Base-by-base conservation (phyloP, 495 filamentous ascomycete species). In the Xylaria grammica region DNA sequence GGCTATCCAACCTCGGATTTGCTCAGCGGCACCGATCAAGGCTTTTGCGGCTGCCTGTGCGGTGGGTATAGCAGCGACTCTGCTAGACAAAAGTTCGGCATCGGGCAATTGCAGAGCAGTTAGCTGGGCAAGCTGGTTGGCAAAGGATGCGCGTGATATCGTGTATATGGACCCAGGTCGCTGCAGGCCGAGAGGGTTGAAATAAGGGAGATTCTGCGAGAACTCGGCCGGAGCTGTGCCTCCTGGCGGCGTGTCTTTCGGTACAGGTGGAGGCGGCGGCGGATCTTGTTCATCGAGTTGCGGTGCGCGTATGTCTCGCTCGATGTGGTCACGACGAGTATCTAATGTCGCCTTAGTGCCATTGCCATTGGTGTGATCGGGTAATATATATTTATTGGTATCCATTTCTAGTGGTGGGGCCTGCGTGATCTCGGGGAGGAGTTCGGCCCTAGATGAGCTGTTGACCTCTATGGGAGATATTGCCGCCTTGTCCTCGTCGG, bases 1-100 rank as follows among this genome's bases (percentile, higher is more conserved):
- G 65, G 85, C 83, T 63, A 97, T 94, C 95, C 95, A 98, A 60
- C 87, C 87, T 49, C 89, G 86, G 54, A 99, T 98, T 75, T 97
- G 92, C 57, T 94, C 90, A 24, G 94, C 92, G 10, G 94, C 90
- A 54, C 86, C 86, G 62, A 89, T 87, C 60, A 99, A 79, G 0
- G 91, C 91, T 52, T 85, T 87, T 6, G 91, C 86, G 5, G 94
- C 95, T 9, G 86, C 86, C 44, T 88, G 87, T 4, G 93, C 91
- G 1, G 89, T 95, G 13, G 92, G 85, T 58, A 97, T 94, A 4
- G 89, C 87, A 7, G 90, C 85, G 50, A 99, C 92, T 69, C 87
- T 92, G 30, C 86, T 89, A 20, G 91, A 90, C 15, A 99, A 81
- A 13, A 88, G 87, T 17, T 86, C 82, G n/a, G 94, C 89, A 69